These are phyloP conservation scores for Secale cereale DNA, from an alignment of 176 grass and related monocot species.

Conservation along the genomic window DNA sequence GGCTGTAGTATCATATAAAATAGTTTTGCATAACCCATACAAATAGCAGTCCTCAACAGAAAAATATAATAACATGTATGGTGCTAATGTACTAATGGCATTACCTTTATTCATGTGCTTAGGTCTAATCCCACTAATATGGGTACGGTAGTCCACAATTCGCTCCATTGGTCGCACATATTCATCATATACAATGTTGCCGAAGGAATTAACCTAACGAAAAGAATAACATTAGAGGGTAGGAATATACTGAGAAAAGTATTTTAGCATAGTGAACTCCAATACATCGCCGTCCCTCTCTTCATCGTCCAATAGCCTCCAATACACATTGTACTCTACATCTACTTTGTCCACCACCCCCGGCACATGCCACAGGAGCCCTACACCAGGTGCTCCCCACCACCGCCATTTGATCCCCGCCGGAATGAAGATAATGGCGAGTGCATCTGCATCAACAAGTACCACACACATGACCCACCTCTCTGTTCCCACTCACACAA, in stretches of 20 bases:
- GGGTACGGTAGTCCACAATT: constrained; percentile 81
- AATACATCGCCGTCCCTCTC: neutral
- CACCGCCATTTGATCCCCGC: no score
- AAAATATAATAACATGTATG: constrained; percentile 13
- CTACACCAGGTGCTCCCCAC: no score
- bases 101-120: constrained; percentile 94
- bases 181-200: constrained; percentile 79
- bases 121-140: constrained; percentile 89
- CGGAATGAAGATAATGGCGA: no score
- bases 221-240: constrained; percentile 15
- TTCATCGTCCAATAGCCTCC: neutral
- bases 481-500: no score
- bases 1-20: constrained; percentile 46
- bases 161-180: constrained; percentile 70
- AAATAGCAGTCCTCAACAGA: neutral
- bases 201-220: constrained; percentile 79
- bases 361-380: neutral
- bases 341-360: neutral
- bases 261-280: neutral
- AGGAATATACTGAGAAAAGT: neutral
- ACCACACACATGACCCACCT: no score
- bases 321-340: neutral
- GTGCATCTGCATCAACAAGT: no score
- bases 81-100: neutral
- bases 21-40: constrained; percentile 23